Percentiles rank a stretch among this genome's conserved stretches.
phyloP scores from a whole-genome alignment of 169 alveolate genomes.

The Plasmodium sp. region DNA sequence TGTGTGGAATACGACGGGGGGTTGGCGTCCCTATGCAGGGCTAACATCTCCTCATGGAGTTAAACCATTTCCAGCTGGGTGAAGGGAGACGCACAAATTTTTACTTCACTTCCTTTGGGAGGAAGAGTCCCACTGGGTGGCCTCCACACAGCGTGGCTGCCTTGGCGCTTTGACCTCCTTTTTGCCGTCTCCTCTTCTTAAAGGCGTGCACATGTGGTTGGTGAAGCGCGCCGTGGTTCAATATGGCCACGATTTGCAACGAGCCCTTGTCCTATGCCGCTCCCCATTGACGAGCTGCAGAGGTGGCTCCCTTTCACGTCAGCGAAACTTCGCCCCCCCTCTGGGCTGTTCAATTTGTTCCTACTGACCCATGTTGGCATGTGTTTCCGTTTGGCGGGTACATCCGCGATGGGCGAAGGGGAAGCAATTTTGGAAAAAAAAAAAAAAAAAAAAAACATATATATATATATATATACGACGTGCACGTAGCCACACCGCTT shows the following conservation, averaged over 20 bases:
- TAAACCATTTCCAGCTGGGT: not conserved
- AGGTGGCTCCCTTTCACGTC: not conserved
- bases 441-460: too few relatives aligned
- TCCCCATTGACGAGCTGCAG: not conserved
- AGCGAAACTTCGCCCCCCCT: not conserved
- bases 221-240: not conserved
- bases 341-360: not conserved
- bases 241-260: too few relatives aligned
- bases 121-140: not conserved
- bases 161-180: not conserved
- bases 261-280: too few relatives aligned
- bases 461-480: not conserved
- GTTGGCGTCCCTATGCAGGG: not conserved
- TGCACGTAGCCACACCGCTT: not conserved
- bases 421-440: not conserved
- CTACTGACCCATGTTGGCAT: not conserved
- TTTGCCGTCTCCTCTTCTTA: not conserved
- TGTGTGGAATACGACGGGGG: not conserved
- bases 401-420: not conserved
- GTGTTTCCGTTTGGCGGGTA: not conserved
- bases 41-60: not conserved
- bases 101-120: not conserved
- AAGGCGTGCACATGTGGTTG: not conserved
- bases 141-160: not conserved
- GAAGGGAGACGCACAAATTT: not conserved